A percentile compares a stretch with the other conserved stretches of the same genome.
phyloP scores from a whole-genome alignment of 768 basidiomycete genomes.

The Trametes villosa region DNA sequence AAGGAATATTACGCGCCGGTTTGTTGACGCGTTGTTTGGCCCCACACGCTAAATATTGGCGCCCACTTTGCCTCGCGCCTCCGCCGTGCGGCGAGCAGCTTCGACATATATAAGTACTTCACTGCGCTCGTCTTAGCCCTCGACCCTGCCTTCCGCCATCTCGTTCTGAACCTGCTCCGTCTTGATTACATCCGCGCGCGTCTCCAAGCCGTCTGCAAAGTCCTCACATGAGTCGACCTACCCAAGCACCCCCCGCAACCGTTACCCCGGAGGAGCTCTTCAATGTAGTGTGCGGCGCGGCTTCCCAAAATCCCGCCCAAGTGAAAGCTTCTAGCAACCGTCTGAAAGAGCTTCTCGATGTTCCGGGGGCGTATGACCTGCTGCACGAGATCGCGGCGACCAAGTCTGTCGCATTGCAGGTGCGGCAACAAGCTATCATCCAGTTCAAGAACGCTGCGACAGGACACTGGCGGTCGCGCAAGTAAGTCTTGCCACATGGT shows the following conservation, averaged over 20 bases:
- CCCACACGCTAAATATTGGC: background rate
- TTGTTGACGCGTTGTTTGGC: constrained; percentile 27
- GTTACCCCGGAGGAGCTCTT: constrained; percentile 69
- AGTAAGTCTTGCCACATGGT: constrained; percentile 47
- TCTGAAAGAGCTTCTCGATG: constrained; percentile 68
- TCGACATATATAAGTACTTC: background rate
- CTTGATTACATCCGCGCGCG: background rate
- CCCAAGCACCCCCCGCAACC: constrained; percentile 31
- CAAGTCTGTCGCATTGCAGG: constrained; percentile 57
- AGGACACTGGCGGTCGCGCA: constrained; percentile 77
- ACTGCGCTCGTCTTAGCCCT: background rate
- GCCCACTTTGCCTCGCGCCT: constrained; percentile 4
- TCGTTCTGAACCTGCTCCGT: background rate
- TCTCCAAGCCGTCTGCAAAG: background rate
- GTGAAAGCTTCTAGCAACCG: constrained; percentile 56
- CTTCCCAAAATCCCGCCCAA: constrained; percentile 67
- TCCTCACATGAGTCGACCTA: constrained; percentile 6
- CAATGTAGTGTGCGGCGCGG: constrained; percentile 66
- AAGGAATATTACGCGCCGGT: constrained; percentile 11
- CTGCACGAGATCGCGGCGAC: constrained; percentile 76
- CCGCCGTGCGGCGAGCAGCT: background rate
- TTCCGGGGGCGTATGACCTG: constrained; percentile 71
- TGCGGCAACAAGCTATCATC: constrained; percentile 83
- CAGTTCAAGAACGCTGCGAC: constrained; percentile 86
- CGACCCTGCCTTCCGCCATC: constrained; percentile 12